Conservation (phyloP, 2,329 filamentous ascomycete species). For the Xylaria sp. region DNA sequence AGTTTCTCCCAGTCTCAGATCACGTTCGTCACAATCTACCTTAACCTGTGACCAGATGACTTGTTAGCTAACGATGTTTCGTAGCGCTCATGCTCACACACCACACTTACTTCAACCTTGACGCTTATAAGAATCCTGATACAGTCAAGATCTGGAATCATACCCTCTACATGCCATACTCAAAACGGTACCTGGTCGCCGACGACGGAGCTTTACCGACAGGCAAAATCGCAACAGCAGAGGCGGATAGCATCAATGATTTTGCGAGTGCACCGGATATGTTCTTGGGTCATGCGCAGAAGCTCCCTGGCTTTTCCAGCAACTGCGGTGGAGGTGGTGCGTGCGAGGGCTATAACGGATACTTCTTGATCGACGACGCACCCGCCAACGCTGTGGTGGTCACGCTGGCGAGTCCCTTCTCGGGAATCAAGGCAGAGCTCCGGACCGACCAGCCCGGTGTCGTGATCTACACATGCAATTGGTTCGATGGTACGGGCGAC, state of each 20-base stretch:
- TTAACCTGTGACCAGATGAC: background rate
- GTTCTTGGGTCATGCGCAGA: constrained; percentile 69
- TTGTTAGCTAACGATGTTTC: constrained; percentile 11
- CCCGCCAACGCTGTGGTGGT: constrained; percentile 57
- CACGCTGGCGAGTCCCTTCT: constrained; percentile 68
- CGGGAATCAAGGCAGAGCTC: constrained; percentile 76
- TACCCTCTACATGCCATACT: constrained; percentile 71
- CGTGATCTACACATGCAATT: constrained; percentile 76
- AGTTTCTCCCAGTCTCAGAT: constrained; percentile 59
- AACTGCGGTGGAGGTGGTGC: constrained; percentile 70
- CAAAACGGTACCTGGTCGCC: constrained; percentile 64
- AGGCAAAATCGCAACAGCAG: constrained; percentile 67
- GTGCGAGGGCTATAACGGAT: constrained; percentile 79
- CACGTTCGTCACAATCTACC: constrained; percentile 50
- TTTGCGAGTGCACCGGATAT: constrained; percentile 71
- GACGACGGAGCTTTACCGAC: constrained; percentile 69
- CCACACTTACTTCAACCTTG: constrained; percentile 76
- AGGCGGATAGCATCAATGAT: constrained; percentile 68
- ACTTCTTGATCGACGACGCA: constrained; percentile 58
- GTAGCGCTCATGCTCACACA: constrained; percentile 32
- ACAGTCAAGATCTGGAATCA: constrained; percentile 68
- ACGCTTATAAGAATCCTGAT: constrained; percentile 68
- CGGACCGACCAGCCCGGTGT: constrained; percentile 76
- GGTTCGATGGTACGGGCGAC: constrained; percentile 60
- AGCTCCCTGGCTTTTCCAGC: constrained; percentile 64